Evolutionary conservation across 208 protist genomes (phyloP).

Genomic region (Leishmania martiniquensis): DNA sequence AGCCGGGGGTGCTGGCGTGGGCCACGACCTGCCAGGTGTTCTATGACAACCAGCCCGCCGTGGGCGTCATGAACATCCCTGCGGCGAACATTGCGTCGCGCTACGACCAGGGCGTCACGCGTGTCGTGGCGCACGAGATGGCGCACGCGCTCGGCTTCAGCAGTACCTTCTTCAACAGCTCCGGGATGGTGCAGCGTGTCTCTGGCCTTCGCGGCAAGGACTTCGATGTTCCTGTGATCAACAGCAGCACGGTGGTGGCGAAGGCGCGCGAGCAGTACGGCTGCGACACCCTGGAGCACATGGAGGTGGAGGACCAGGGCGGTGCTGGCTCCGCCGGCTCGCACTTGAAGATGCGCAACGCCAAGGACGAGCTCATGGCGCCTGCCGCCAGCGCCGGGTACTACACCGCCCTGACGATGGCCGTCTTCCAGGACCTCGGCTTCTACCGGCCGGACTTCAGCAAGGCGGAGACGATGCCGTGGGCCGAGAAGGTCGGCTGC

Average conservation of each 20-base stretch:
- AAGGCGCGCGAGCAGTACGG: slow-evolving; percentile 77
- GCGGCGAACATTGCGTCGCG: slow-evolving; percentile 26
- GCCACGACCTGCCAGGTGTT: slow-evolving; percentile 38
- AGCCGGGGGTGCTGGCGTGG: no score
- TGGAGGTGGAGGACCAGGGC: slow-evolving; percentile 76
- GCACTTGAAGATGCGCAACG: slow-evolving; percentile 85
- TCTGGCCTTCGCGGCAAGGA: slow-evolving; percentile 32
- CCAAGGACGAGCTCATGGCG: slow-evolving; percentile 86
- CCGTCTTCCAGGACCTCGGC: no score
- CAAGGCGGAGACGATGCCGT: no score
- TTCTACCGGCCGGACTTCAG: no score
- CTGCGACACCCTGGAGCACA: slow-evolving; percentile 51
- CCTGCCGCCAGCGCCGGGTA: slow-evolving; percentile 20
- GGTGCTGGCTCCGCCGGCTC: slow-evolving; percentile 24
- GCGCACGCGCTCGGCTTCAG: slow-evolving; percentile 84
- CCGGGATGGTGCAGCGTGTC: slow-evolving; percentile 5
- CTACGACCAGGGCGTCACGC: slow-evolving; percentile 17
- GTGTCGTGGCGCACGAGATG: slow-evolving; percentile 72
- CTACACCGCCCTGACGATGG: no score
- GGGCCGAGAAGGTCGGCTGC: no score
- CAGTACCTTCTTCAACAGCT: slow-evolving; percentile 12
- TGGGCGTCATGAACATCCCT: slow-evolving; percentile 58
- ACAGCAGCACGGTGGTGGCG: slow-evolving; percentile 30
- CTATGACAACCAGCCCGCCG: slow-evolving; percentile 22
- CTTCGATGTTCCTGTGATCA: slow-evolving; percentile 17